Evolutionary conservation across 2,329 filamentous ascomycete species (phyloP).

Genomic region (Aspergillus piperis): DNA sequence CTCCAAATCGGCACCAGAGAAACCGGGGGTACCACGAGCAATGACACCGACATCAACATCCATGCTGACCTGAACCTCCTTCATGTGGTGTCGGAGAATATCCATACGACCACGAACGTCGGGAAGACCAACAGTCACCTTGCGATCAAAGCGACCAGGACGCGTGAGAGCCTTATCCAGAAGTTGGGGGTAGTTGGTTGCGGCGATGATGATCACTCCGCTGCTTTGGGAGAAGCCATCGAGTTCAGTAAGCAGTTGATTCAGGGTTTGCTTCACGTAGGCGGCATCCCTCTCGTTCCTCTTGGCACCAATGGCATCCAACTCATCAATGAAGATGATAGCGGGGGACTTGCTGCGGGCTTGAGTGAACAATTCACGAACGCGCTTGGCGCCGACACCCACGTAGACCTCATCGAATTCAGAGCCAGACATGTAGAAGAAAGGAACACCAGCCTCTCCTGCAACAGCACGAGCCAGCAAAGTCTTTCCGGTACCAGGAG

Average conservation of each 20-base stretch:
- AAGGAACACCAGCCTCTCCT: constrained; percentile 94
- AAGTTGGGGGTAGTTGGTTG: constrained; percentile 92
- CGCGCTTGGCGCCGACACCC: constrained; percentile 92
- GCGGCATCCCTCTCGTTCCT: constrained; percentile 89
- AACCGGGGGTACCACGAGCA: constrained; percentile 83
- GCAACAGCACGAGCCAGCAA: constrained; percentile 92
- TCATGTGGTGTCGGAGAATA: constrained; percentile 90
- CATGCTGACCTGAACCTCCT: constrained; percentile 77
- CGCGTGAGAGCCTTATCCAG: constrained; percentile 93
- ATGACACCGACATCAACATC: constrained; percentile 83
- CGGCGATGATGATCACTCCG: constrained; percentile 91
- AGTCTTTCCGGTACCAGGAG: constrained; percentile 96
- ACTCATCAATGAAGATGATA: constrained; percentile 94
- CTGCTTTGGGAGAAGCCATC: constrained; percentile 96
- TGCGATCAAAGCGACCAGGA: constrained; percentile 92
- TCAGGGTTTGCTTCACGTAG: constrained; percentile 95
- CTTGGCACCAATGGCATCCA: constrained; percentile 92
- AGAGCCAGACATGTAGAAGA: constrained; percentile 99
- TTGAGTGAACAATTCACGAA: constrained; percentile 84
- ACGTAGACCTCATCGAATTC: constrained; percentile 99
- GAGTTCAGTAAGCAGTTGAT: constrained; percentile 93
- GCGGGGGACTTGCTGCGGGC: constrained; percentile 83
- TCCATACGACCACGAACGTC: constrained; percentile 91
- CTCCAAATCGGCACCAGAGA: constrained; percentile 93
- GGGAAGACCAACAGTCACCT: constrained; percentile 83